Conservation (phyloP, 495 filamentous ascomycete genomes). For the Penicillium bialowiezense region DNA sequence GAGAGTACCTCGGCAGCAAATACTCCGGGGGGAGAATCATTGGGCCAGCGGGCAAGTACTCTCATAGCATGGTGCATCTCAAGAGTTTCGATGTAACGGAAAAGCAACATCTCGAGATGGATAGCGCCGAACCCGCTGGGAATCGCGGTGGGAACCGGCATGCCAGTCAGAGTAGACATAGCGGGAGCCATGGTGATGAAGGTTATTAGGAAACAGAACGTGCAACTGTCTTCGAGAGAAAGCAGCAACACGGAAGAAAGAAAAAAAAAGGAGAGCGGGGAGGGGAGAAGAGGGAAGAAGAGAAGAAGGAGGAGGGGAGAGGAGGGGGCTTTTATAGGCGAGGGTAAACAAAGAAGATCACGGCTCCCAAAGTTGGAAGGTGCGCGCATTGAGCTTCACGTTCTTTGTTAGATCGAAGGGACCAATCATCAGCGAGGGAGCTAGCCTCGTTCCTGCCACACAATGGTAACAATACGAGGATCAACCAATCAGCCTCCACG, state of each 20-base stretch:
- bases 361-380: neutral
- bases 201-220: too few relatives aligned
- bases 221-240: neutral
- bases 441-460: too few relatives aligned
- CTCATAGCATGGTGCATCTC: neutral
- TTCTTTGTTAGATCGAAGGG: constrained; percentile 1
- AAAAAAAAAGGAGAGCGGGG: neutral
- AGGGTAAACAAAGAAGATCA: neutral
- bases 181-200: too few relatives aligned
- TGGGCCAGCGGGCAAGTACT: neutral
- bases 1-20: neutral
- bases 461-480: too few relatives aligned
- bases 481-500: too few relatives aligned
- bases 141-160: neutral
- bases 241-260: neutral
- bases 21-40: neutral
- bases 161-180: too few relatives aligned
- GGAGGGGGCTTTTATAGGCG: neutral
- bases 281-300: neutral
- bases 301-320: too few relatives aligned
- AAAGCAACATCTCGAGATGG: neutral
- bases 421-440: neutral
- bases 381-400: neutral
- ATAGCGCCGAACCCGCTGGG: neutral
- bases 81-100: neutral